Conservation (phyloP, 306 rosid species). For the Senna tora region DNA sequence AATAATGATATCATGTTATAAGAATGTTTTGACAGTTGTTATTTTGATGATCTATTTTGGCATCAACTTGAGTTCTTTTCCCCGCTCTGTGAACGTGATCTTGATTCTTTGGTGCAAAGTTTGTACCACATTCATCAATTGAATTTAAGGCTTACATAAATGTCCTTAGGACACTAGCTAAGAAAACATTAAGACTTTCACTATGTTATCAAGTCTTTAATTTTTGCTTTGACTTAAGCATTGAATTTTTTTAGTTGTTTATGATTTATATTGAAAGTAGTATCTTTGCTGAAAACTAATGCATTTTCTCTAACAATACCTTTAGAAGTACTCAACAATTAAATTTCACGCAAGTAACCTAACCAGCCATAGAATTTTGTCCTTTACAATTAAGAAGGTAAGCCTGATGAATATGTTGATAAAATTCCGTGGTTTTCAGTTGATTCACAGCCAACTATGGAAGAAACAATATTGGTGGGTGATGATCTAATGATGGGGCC, state of each 20-base stretch:
- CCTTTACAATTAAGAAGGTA: background rate
- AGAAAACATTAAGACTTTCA: background rate
- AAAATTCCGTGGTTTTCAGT: constrained; percentile 57
- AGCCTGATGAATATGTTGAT: no score
- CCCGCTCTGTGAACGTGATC: background rate
- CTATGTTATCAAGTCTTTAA: background rate
- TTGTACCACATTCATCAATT: background rate
- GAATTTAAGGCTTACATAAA: background rate
- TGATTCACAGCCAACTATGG: constrained; percentile 90
- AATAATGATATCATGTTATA: no score
- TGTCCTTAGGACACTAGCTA: background rate
- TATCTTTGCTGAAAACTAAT: constrained; percentile 11
- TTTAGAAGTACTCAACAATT: background rate
- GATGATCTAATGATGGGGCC: constrained; percentile 96
- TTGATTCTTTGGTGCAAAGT: background rate
- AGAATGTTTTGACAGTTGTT: background rate
- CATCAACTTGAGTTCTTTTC: background rate
- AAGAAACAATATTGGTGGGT: constrained; percentile 95
- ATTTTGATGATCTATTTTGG: background rate
- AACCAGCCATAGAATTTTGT: background rate
- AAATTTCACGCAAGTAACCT: background rate
- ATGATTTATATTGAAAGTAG: background rate
- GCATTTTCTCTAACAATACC: background rate
- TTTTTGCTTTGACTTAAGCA: background rate
- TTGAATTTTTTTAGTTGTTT: no score